Evolutionary conservation across 805 yeast species (phyloP).

Genomic region (Yarrowia porcina): DNA sequence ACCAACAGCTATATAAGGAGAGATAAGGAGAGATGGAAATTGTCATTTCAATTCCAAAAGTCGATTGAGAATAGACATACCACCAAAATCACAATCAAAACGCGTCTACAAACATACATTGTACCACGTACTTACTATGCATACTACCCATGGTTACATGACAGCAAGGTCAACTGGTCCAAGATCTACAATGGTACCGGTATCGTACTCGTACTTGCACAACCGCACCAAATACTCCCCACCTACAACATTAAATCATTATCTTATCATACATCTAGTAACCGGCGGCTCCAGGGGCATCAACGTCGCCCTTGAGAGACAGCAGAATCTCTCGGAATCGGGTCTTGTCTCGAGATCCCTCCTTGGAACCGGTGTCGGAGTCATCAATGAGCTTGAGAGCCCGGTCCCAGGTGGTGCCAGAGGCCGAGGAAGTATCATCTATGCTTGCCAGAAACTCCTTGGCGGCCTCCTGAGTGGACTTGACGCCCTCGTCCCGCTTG

Average conservation of each 20-base stretch:
- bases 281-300: slow-evolving; percentile 76
- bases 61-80: too few relatives aligned
- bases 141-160: too few relatives aligned
- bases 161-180: too few relatives aligned
- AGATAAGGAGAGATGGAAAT: too few relatives aligned
- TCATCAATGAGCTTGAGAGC: slow-evolving; percentile 50
- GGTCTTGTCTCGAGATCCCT: slow-evolving; percentile 55
- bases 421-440: slow-evolving; percentile 49
- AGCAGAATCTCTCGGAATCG: slow-evolving; percentile 64
- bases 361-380: slow-evolving; percentile 47
- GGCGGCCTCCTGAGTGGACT: slow-evolving; percentile 63
- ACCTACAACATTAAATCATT: slow-evolving; percentile 21
- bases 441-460: slow-evolving; percentile 68
- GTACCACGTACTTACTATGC: too few relatives aligned
- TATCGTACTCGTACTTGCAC: too few relatives aligned
- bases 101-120: too few relatives aligned
- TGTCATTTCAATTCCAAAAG: too few relatives aligned
- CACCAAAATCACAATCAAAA: too few relatives aligned
- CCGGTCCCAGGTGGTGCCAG: slow-evolving; percentile 57
- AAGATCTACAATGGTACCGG: too few relatives aligned
- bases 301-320: slow-evolving; percentile 63
- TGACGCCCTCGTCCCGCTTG: slow-evolving; percentile 69
- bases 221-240: too few relatives aligned
- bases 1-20: too few relatives aligned
- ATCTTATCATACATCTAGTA: slow-evolving; percentile 38